These are phyloP conservation scores for Mycosphaerelloides madeirae DNA, from an alignment of 2,329 filamentous ascomycete genomes.

Conservation along the genomic window DNA sequence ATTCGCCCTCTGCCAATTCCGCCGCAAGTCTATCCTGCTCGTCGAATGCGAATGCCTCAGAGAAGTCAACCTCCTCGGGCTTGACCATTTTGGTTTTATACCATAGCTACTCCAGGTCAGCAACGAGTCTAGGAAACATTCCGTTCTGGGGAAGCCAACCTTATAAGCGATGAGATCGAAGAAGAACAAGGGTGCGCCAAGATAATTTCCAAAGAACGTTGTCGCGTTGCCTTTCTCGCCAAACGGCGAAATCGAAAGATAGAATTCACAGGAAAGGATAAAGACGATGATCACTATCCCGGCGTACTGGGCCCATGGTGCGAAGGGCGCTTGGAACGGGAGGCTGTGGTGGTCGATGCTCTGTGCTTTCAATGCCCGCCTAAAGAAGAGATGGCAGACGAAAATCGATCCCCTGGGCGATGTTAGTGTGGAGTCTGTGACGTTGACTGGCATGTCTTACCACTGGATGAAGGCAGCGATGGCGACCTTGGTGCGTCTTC, in stretches of 20 bases:
- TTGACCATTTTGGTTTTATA: constrained; percentile 16
- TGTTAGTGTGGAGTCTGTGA: too few relatives aligned
- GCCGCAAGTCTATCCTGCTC: constrained; percentile 11
- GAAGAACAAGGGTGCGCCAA: constrained; percentile 31
- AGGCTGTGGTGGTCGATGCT: constrained; percentile 23
- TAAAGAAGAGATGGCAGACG: constrained; percentile 27
- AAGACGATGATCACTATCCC: constrained; percentile 27
- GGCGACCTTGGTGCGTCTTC: constrained; percentile 21
- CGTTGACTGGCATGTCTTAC: not conserved
- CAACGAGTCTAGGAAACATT: not conserved
- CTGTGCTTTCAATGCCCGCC: constrained; percentile 27
- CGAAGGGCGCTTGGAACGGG: constrained; percentile 26
- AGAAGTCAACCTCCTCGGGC: constrained; percentile 13
- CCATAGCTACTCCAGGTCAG: constrained; percentile 10
- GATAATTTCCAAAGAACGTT: constrained; percentile 33
- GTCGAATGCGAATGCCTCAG: constrained; percentile 15
- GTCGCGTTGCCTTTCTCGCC: constrained; percentile 28
- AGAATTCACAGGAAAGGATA: constrained; percentile 32
- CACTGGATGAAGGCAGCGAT: constrained; percentile 32
- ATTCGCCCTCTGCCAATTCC: constrained; percentile 5
- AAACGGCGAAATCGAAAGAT: constrained; percentile 31
- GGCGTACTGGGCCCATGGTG: constrained; percentile 27
- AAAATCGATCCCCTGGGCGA: constrained; percentile 18
- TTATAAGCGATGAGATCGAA: constrained; percentile 28
- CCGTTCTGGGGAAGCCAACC: constrained; percentile 4